Percentiles rank a stretch among this genome's conserved stretches.
Conservation (phyloP, 208 protist genomes). For the Leishmania martiniquensis region DNA sequence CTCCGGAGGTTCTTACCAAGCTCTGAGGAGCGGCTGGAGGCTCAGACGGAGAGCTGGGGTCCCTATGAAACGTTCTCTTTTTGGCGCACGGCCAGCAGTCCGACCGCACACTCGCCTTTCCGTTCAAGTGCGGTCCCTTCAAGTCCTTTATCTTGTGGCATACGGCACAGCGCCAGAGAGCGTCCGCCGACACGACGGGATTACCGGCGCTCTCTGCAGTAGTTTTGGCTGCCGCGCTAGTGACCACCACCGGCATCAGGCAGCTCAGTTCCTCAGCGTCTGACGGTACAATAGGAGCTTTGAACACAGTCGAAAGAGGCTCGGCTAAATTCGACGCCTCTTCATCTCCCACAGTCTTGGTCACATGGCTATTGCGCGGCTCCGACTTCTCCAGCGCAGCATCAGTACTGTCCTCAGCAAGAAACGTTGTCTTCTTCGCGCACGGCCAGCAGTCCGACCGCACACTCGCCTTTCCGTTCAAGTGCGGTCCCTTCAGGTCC, state of each 20-base stretch:
- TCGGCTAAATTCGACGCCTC: no score
- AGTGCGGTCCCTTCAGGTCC: not conserved
- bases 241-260: not conserved
- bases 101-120: not conserved
- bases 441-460: conserved; percentile 8
- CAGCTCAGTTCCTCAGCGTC: not conserved
- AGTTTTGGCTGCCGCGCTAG: not conserved
- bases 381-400: not conserved
- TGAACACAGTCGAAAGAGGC: not conserved
- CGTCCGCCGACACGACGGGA: not conserved
- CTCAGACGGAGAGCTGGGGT: not conserved
- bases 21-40: not conserved
- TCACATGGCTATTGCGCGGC: not conserved
- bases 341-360: not conserved
- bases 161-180: not conserved
- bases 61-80: conserved; percentile 1
- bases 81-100: conserved; percentile 3
- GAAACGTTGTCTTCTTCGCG: conserved; percentile 6
- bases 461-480: not conserved
- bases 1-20: not conserved
- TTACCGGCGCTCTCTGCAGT: not conserved
- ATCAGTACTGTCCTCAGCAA: not conserved
- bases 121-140: not conserved
- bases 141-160: conserved; percentile 2
- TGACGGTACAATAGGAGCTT: not conserved